These are phyloP conservation scores for Beauveria medogensis DNA, from an alignment of 2,329 filamentous ascomycete species.

Conservation along the genomic window DNA sequence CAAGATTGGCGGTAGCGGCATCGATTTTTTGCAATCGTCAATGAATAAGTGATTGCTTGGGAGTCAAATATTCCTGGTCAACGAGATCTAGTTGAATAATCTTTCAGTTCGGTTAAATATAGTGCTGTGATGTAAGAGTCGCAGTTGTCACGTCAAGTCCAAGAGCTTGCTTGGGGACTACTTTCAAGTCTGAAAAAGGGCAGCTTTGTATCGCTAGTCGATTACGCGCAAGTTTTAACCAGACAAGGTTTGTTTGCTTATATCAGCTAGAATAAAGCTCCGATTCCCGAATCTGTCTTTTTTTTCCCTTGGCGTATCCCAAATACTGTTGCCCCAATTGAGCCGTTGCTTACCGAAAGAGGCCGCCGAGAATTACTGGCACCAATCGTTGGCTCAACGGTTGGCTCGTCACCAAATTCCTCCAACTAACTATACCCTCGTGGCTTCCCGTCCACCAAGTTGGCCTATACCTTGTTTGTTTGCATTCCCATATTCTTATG, in stretches of 20 bases:
- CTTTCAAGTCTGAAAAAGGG: neutral
- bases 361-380: neutral
- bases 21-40: neutral
- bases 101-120: neutral
- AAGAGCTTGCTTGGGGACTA: too few species aligned
- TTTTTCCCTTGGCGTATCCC: too few species aligned
- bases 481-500: neutral
- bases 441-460: neutral
- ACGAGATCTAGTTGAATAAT: neutral
- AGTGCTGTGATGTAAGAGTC: neutral
- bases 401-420: neutral
- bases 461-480: neutral
- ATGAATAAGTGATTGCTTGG: too few species aligned
- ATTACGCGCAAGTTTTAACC: neutral
- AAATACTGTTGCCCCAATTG: too few species aligned
- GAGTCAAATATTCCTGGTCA: too few species aligned
- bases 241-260: too few species aligned
- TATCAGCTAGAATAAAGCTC: too few species aligned
- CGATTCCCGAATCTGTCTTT: too few species aligned
- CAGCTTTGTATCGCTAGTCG: neutral
- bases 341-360: neutral
- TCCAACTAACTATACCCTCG: neutral
- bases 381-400: neutral
- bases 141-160: too few species aligned
- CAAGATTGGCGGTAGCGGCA: neutral